Evolutionary conservation across 352 stramenopile genomes (phyloP).

Genomic region (Phytophthora cactorum): DNA sequence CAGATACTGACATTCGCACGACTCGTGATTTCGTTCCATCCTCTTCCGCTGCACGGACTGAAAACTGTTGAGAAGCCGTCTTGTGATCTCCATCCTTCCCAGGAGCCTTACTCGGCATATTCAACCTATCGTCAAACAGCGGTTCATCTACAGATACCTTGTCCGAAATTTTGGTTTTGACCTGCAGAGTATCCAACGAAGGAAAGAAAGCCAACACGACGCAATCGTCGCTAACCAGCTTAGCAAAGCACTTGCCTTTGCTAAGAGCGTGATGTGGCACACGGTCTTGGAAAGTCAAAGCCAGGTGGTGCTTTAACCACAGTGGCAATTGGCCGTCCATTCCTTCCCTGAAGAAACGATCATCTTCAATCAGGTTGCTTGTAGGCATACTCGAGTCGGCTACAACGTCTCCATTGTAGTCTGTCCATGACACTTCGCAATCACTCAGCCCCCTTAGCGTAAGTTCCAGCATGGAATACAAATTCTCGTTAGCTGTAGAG

Average conservation of each 20-base stretch:
- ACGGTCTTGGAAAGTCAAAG: constrained; percentile 50
- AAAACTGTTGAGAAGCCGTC: constrained; percentile 39
- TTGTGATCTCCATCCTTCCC: constrained; percentile 15
- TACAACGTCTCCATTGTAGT: constrained; percentile 62
- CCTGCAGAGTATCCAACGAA: constrained; percentile 61
- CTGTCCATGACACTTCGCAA: constrained; percentile 87
- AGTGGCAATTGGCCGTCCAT: constrained; percentile 71
- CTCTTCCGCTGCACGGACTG: constrained; percentile 32
- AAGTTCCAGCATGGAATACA: constrained; percentile 89
- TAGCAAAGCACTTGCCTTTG: constrained; percentile 87
- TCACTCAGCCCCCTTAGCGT: constrained; percentile 81
- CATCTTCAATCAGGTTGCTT: constrained; percentile 37
- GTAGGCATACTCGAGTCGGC: constrained; percentile 13
- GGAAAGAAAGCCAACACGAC: constrained; percentile 85
- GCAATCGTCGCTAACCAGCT: constrained; percentile 73
- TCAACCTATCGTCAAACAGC: constrained; percentile 11
- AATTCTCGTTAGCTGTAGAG: constrained; percentile 76
- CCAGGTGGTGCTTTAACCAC: constrained; percentile 68
- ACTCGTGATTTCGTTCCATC: constrained; percentile 30
- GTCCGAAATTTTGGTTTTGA: constrained; percentile 40
- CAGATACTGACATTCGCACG: constrained; percentile 74
- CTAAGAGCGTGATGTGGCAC: constrained; percentile 48
- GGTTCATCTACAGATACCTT: constrained; percentile 16
- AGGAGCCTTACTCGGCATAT: constrained; percentile 11
- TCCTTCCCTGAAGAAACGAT: constrained; percentile 48